Evolutionary conservation across 805 yeast genomes (phyloP), one percentile per base, ranked within the genome.

Genomic region (Myxozyma vanderwaltii): DNA sequence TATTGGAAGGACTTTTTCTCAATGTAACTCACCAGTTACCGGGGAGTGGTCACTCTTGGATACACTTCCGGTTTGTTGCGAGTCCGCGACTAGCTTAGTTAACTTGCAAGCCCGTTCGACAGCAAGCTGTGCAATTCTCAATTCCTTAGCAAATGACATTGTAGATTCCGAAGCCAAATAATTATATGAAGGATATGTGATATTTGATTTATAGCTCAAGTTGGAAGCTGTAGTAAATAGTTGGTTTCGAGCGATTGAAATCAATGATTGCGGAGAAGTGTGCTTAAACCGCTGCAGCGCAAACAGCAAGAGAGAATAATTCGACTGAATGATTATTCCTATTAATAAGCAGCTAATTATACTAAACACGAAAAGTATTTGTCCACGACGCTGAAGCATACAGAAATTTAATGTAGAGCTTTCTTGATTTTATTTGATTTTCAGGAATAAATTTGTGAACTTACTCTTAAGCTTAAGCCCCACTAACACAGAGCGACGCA

Each of bases 1-100:
- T n/a, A n/a, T n/a, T n/a, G n/a, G n/a, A n/a, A 21, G 12, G 8
- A 8, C 12, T n/a, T 15, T 45, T 29, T 1, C 27, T 23, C 27
- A n/a, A 29, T n/a, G 24, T n/a, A 13, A 41, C 62, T 10, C 33
- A 56, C 89, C 78, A 1, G 99, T 94, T 15, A 94, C 99, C 0
- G 99, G 99, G 0, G 97, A 89, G 63, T 85, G 83, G 72, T 92
- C 99, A 41, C 82, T 81, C 71, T 94, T 94, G 61, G 90, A 86
- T 57, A 90, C 81, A 2, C 53, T 58, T 27, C 58, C 65, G 6
- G 43, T 55, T 23, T 59, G 50, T 23, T 67, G 64, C 39, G 66
- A 63, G 78, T 86, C 70, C 75, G 79, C 29, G 75, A 86, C 72
- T 82, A 84, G 61, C 82, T 82, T 68, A 78, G 97, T 90, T 58